Percentiles rank a stretch among this genome's conserved stretches.
These are phyloP conservation scores for Fusarium pilosicola DNA, from an alignment of 2,329 filamentous ascomycete species.

Conservation along the genomic window DNA sequence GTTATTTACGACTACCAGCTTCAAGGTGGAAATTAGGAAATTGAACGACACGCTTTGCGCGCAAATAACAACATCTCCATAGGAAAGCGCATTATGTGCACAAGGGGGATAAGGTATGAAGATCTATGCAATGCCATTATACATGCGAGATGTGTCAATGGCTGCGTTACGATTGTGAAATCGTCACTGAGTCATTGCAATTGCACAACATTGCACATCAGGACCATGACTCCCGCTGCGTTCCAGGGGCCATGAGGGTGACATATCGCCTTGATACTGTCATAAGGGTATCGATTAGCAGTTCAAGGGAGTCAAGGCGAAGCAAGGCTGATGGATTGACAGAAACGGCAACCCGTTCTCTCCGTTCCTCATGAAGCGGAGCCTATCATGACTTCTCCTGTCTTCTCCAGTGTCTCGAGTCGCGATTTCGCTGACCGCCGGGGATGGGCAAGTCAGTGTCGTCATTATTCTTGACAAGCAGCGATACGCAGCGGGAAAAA, in stretches of 20 bases:
- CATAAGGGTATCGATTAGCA: constrained; percentile 5
- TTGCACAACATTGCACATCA: constrained; percentile 11
- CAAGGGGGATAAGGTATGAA: constrained; percentile 11
- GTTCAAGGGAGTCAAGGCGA: constrained; percentile 1
- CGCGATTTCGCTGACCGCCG: constrained; percentile 45
- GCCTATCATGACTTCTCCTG: constrained; percentile 2
- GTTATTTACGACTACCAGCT: constrained; percentile 12
- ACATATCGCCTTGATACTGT: constrained; percentile 1
- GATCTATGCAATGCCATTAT: constrained; percentile 20
- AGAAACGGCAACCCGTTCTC: constrained; percentile 20
- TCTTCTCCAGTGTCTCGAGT: constrained; percentile 39
- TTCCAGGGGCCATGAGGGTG: constrained; percentile 11
- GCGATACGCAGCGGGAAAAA: constrained; percentile 35
- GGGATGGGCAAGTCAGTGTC: constrained; percentile 40
- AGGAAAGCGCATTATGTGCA: background rate
- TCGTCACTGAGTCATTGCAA: constrained; percentile 17
- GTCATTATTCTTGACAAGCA: constrained; percentile 36
- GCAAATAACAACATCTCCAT: constrained; percentile 25
- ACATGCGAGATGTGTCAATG: constrained; percentile 1
- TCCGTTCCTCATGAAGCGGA: constrained; percentile 15
- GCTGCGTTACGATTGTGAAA: constrained; percentile 6
- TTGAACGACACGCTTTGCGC: constrained; percentile 27
- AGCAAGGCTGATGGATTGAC: constrained; percentile 21
- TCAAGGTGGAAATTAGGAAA: constrained; percentile 21
- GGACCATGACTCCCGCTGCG: background rate